Conservation (phyloP, 2,329 filamentous ascomycete species). For the Phyllosticta citribraziliensis region DNA sequence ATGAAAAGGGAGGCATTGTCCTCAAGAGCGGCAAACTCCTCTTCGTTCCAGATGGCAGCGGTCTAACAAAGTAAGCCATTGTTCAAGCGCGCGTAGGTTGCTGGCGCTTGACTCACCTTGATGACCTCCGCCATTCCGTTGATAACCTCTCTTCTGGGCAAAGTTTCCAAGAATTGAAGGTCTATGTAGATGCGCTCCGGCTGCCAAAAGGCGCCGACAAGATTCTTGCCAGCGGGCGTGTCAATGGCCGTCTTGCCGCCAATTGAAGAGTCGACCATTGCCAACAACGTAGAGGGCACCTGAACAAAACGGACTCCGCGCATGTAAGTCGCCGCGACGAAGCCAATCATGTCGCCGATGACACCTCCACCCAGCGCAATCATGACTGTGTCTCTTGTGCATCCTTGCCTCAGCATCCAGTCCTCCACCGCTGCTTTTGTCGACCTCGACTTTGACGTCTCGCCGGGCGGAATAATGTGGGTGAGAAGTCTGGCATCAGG, state of each 20-base stretch:
- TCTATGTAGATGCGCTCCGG: slow-evolving; percentile 91
- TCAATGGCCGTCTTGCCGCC: slow-evolving; percentile 98
- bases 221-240: slow-evolving; percentile 88
- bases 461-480: slow-evolving; percentile 85
- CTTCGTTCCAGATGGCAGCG: slow-evolving; percentile 87
- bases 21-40: slow-evolving; percentile 77
- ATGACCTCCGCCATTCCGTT: slow-evolving; percentile 99
- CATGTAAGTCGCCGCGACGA: slow-evolving; percentile 98
- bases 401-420: slow-evolving; percentile 88
- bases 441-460: slow-evolving; percentile 84
- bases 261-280: slow-evolving; percentile 98
- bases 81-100: not conserved
- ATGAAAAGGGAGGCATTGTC: slow-evolving; percentile 70
- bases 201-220: slow-evolving; percentile 95
- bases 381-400: slow-evolving; percentile 88
- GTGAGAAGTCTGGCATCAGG: slow-evolving; percentile 61
- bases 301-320: slow-evolving; percentile 92
- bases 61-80: slow-evolving; percentile 43
- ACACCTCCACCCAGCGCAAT: slow-evolving; percentile 93
- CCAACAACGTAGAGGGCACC: slow-evolving; percentile 84
- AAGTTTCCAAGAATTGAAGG: slow-evolving; percentile 77
- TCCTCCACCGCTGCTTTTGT: slow-evolving; percentile 96
- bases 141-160: slow-evolving; percentile 86
- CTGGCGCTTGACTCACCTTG: slow-evolving; percentile 43
- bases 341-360: slow-evolving; percentile 96